Conservation (phyloP, 2,329 filamentous ascomycete species). For the Aspergillus novofumigatus region DNA sequence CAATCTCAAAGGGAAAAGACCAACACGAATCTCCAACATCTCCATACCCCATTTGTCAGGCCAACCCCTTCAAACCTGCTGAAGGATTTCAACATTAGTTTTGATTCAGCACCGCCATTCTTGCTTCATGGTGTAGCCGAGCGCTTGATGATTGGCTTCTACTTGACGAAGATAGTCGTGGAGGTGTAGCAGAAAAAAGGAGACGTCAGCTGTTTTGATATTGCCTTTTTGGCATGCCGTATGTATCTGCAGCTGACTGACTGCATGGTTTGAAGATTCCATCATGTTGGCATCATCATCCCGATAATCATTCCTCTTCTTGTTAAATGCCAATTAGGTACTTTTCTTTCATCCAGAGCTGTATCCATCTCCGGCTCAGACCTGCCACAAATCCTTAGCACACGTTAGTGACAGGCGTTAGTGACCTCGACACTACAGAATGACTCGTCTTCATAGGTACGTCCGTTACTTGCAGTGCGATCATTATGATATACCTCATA, state of each 20-base stretch:
- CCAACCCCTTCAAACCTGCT: constrained; percentile 5
- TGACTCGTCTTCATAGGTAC: not conserved
- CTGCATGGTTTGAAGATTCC: not conserved
- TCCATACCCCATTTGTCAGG: constrained; percentile 9
- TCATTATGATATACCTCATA: not conserved
- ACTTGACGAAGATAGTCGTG: not conserved
- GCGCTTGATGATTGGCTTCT: constrained; percentile 3
- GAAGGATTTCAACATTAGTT: not conserved
- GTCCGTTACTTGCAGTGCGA: not conserved
- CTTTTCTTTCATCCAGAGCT: not conserved
- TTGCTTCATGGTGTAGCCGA: constrained; percentile 2
- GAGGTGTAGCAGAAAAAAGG: not conserved
- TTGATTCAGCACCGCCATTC: constrained; percentile 1
- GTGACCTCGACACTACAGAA: not conserved
- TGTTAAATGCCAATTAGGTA: too few species aligned
- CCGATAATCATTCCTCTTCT: constrained; percentile 9
- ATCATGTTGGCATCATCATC: constrained; percentile 5
- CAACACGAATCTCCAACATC: not conserved
- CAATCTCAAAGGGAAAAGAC: not conserved
- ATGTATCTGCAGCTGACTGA: not conserved
- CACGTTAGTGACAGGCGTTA: not conserved
- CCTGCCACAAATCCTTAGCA: not conserved
- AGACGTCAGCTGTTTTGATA: constrained; percentile 6
- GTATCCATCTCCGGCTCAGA: not conserved
- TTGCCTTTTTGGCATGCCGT: not conserved